These are phyloP conservation scores for Roridomyces roridus DNA, from an alignment of 768 basidiomycete species.

Conservation along the genomic window DNA sequence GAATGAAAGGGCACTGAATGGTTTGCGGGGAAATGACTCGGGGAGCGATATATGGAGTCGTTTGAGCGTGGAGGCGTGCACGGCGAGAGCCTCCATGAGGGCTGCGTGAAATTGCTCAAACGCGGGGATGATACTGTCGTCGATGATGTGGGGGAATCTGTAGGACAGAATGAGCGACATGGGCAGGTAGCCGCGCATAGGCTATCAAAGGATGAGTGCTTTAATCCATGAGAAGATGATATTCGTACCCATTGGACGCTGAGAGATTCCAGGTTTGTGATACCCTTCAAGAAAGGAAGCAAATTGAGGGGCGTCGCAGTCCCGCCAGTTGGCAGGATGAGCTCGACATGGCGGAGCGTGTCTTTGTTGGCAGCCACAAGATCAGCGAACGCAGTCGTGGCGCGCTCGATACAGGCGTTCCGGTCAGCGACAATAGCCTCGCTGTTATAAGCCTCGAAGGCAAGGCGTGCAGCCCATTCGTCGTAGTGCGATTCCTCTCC, in stretches of 20 bases:
- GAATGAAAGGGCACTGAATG: not conserved
- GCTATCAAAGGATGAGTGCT: not conserved
- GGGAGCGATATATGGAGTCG: constrained; percentile 7
- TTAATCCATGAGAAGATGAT: not conserved
- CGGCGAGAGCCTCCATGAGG: not conserved
- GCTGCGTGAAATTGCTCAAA: too few species aligned
- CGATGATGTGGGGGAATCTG: not conserved
- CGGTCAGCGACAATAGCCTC: not conserved
- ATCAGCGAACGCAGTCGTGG: not conserved
- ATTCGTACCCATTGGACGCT: constrained; percentile 8
- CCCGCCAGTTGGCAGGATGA: constrained; percentile 4
- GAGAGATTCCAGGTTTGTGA: not conserved
- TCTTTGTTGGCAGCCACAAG: not conserved
- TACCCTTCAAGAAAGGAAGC: not conserved
- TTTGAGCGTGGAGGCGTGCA: not conserved
- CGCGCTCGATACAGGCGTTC: not conserved
- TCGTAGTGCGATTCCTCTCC: not conserved
- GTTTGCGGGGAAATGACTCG: not conserved
- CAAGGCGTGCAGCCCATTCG: not conserved
- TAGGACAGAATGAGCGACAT: not conserved
- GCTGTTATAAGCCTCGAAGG: not conserved
- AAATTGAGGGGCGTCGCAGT: constrained; percentile 10
- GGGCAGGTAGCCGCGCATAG: not conserved
- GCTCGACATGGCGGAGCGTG: constrained; percentile 6
- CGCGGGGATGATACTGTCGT: not conserved